Evolutionary conservation across 345 rosid species (phyloP).

Genomic region (Populus simonii): DNA sequence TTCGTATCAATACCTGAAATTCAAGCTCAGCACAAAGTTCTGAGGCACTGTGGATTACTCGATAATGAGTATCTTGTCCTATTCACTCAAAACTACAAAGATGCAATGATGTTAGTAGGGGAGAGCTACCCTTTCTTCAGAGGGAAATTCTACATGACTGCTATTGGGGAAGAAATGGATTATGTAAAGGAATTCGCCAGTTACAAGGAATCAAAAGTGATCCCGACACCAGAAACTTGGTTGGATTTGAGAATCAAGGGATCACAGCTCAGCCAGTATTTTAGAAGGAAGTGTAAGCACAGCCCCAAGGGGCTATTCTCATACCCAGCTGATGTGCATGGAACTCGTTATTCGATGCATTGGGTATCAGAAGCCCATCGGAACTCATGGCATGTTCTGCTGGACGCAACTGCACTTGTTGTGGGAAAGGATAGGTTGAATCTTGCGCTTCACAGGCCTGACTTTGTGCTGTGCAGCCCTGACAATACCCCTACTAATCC

Average conservation of each 20-base stretch:
- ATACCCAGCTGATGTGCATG: slow-evolving; percentile 57
- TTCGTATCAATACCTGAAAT: slow-evolving; percentile 72
- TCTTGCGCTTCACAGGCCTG: slow-evolving; percentile 64
- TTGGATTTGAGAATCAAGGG: slow-evolving; percentile 74
- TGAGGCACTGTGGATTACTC: slow-evolving; percentile 60
- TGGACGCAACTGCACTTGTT: slow-evolving; percentile 52
- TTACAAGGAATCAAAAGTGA: slow-evolving; percentile 61
- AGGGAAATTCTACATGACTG: slow-evolving; percentile 59
- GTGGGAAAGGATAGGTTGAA: slow-evolving; percentile 47
- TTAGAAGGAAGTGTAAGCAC: slow-evolving; percentile 65
- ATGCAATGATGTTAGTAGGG: slow-evolving; percentile 66
- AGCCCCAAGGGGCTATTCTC: slow-evolving; percentile 60
- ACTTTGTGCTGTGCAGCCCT: slow-evolving; percentile 53
- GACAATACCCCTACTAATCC: slow-evolving; percentile 44
- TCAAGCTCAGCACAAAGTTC: slow-evolving; percentile 55
- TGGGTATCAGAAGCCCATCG: slow-evolving; percentile 76
- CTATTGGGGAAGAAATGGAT: slow-evolving; percentile 43
- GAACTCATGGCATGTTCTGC: slow-evolving; percentile 68
- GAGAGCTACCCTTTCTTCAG: slow-evolving; percentile 75
- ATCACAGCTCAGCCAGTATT: slow-evolving; percentile 70
- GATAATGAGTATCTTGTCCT: slow-evolving; percentile 59
- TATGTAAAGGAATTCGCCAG: slow-evolving; percentile 55
- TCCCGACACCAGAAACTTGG: slow-evolving; percentile 62
- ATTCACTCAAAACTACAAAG: slow-evolving; percentile 60
- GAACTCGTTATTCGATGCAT: slow-evolving; percentile 59